Conservation (phyloP, 768 basidiomycete genomes). For the Hypsizygus marmoreus region DNA sequence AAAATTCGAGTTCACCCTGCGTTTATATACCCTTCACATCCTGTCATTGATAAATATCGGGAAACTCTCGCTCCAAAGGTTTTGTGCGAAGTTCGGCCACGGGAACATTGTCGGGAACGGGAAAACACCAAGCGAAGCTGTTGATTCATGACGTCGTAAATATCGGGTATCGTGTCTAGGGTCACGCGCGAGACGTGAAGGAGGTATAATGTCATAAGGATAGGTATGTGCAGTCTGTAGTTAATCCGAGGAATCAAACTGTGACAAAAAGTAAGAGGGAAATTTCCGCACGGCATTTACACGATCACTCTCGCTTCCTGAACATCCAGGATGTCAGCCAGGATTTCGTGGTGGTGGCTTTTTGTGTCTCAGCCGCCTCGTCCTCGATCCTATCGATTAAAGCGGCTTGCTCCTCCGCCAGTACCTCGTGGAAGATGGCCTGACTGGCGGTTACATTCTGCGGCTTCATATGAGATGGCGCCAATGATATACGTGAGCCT, state of each 20-base stretch:
- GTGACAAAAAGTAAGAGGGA: conserved; percentile 25
- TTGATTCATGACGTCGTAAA: conserved; percentile 11
- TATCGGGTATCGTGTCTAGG: conserved; percentile 19
- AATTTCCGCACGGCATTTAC: conserved; percentile 23
- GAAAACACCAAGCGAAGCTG: conserved; percentile 23
- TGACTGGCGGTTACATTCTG: conserved; percentile 57
- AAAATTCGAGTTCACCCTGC: neutral
- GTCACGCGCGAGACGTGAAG: conserved; percentile 25
- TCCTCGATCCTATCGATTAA: conserved; percentile 52
- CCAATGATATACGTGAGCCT: conserved; percentile 37
- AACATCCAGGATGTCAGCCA: conserved; percentile 75
- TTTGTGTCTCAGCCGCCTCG: conserved; percentile 54
- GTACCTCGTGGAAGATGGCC: conserved; percentile 67
- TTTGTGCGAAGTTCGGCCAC: conserved; percentile 20
- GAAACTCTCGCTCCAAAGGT: conserved; percentile 28
- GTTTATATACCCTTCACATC: conserved; percentile 15
- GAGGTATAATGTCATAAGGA: conserved; percentile 21
- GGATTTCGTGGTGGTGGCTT: conserved; percentile 47
- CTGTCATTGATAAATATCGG: conserved; percentile 31
- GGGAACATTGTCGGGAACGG: conserved; percentile 40
- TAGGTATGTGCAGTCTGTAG: conserved; percentile 27
- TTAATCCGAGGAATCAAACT: conserved; percentile 43
- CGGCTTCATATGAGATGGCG: conserved; percentile 26
- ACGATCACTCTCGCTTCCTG: conserved; percentile 34
- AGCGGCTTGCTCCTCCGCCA: conserved; percentile 68